Percentiles rank a stretch among this genome's conserved stretches.
Conservation (phyloP, 345 rosid genomes). For the Linum trigynum region DNA sequence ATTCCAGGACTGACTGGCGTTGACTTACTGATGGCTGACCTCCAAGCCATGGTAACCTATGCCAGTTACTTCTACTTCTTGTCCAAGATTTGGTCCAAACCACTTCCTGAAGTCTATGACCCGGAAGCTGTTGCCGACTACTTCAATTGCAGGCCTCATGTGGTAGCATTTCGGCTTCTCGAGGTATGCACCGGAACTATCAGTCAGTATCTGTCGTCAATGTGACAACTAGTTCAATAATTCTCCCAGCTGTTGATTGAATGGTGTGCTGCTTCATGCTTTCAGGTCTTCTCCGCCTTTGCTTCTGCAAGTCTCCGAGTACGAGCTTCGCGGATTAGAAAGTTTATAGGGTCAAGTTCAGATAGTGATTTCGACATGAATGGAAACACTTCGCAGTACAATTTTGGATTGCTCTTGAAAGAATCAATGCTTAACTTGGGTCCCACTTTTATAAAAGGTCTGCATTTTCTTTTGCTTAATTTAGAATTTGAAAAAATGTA, state of each 20-base stretch:
- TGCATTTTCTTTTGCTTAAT: conserved; percentile 15
- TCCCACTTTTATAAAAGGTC: conserved; percentile 96
- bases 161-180: conserved; percentile 69
- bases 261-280: conserved; percentile 4
- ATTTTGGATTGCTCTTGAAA: conserved; percentile 70
- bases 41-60: conserved; percentile 81
- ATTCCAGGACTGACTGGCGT: conserved; percentile 61
- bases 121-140: conserved; percentile 64
- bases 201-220: neutral
- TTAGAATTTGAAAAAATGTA: conserved; percentile 9
- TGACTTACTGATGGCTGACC: conserved; percentile 88
- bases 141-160: conserved; percentile 83
- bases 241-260: neutral
- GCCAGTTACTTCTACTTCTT: conserved; percentile 46
- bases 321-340: conserved; percentile 37
- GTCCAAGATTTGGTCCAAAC: conserved; percentile 75
- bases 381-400: conserved; percentile 41
- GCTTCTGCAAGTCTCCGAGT: conserved; percentile 61
- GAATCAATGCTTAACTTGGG: conserved; percentile 81
- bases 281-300: conserved; percentile 60
- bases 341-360: conserved; percentile 22
- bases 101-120: conserved; percentile 80
- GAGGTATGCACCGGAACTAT: conserved; percentile 40
- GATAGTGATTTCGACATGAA: conserved; percentile 20
- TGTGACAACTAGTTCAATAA: neutral